Conservation (phyloP, 1,139 yeast genomes). For the Lodderomyces jiufengensis region DNA sequence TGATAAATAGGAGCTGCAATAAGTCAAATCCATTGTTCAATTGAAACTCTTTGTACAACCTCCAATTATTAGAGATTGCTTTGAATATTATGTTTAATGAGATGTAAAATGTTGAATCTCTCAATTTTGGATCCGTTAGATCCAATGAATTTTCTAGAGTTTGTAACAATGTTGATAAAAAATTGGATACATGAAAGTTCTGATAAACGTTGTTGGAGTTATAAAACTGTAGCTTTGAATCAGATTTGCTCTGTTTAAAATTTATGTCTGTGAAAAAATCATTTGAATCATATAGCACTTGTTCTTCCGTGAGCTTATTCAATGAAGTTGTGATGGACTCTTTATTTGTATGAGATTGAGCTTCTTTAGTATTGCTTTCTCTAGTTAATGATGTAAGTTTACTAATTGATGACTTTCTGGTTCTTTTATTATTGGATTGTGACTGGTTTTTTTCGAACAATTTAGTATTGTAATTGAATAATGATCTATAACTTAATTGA, state of each 20-base stretch:
- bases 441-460: neutral
- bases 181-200: conserved; percentile 36
- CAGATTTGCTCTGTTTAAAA: neutral
- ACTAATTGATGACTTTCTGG: neutral
- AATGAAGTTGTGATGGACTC: conserved; percentile 21
- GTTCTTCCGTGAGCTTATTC: conserved; percentile 21
- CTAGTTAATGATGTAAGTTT: conserved; percentile 11
- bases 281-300: conserved; percentile 32
- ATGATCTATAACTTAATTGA: conserved; percentile 26
- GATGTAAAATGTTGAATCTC: conserved; percentile 23
- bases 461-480: conserved; percentile 12
- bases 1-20: conserved; percentile 28
- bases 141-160: conserved; percentile 28
- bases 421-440: neutral
- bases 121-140: conserved; percentile 6
- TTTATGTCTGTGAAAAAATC: conserved; percentile 17
- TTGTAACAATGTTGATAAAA: conserved; percentile 30
- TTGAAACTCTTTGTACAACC: conserved; percentile 41
- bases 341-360: conserved; percentile 5
- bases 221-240: conserved; percentile 15
- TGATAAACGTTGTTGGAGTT: conserved; percentile 28
- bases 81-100: conserved; percentile 25
- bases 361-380: conserved; percentile 2
- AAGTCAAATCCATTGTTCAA: conserved; percentile 41
- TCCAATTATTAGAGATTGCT: conserved; percentile 33